A percentile compares a stretch with the other conserved stretches of the same genome.
phyloP scores from a whole-genome alignment of 108 stramenopile species.

The Cylindrotheca closterium region DNA sequence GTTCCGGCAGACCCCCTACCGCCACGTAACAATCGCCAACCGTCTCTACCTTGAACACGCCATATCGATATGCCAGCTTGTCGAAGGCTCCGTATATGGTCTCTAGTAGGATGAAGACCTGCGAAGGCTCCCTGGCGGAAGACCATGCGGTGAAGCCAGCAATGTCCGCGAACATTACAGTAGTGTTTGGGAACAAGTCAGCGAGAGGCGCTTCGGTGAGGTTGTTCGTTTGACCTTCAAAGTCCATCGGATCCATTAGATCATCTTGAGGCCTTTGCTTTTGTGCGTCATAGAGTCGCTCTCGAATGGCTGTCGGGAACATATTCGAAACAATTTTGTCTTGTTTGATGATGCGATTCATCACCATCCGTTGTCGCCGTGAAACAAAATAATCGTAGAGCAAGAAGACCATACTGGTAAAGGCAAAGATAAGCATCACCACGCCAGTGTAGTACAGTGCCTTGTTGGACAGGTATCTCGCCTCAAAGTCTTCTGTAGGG shows the following conservation, averaged over 20 bases:
- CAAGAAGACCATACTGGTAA: no score
- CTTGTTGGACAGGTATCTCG: not conserved
- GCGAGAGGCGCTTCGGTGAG: slow-evolving; percentile 6
- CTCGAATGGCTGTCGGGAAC: no score
- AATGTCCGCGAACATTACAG: no score
- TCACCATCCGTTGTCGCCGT: slow-evolving; percentile 4
- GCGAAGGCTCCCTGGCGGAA: slow-evolving; percentile 27
- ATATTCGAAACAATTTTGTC: slow-evolving; percentile 3
- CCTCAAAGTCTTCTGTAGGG: no score
- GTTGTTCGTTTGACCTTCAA: slow-evolving; percentile 41
- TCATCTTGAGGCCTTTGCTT: not conserved
- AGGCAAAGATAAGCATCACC: slow-evolving; percentile 7
- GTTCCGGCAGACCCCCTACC: slow-evolving; percentile 23
- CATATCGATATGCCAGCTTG: slow-evolving; percentile 39
- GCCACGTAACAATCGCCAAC: slow-evolving; percentile 44
- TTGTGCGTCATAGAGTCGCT: not conserved
- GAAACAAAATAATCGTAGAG: not conserved
- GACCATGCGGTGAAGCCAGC: no score
- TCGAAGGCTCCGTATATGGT: slow-evolving; percentile 44
- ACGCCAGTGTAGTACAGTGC: slow-evolving; percentile 1
- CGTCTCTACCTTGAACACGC: no score
- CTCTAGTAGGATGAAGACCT: no score
- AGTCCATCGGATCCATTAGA: slow-evolving; percentile 43
- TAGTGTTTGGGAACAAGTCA: no score
- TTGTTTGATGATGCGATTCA: not conserved